Conservation (phyloP, 176 grass and related monocot species). For the Triticum turgidum region DNA sequence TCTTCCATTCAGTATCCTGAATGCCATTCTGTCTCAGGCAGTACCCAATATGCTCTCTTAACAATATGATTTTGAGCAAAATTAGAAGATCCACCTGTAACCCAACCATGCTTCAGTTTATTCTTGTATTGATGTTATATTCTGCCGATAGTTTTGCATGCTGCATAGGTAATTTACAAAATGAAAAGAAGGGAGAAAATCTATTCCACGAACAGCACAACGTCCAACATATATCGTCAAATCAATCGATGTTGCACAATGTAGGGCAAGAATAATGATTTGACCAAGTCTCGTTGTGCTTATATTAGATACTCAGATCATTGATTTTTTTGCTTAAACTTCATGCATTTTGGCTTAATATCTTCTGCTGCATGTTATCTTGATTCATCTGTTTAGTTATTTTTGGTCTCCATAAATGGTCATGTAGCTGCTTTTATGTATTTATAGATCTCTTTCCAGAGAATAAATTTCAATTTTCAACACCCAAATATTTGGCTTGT, state of each 20-base stretch:
- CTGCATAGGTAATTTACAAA: background rate
- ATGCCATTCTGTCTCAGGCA: background rate
- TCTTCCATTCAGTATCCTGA: background rate
- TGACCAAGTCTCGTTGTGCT: background rate
- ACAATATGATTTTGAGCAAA: constrained; percentile 10
- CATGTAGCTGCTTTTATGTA: background rate
- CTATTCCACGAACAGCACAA: background rate
- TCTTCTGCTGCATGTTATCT: background rate
- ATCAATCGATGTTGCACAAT: background rate
- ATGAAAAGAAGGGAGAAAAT: background rate
- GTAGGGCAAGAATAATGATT: background rate
- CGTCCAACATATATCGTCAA: background rate
- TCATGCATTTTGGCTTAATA: constrained; percentile 1
- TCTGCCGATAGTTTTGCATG: background rate
- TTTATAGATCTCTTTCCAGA: background rate
- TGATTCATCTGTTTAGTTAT: background rate
- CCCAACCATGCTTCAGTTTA: background rate
- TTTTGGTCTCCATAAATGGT: background rate
- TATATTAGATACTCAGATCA: constrained; percentile 6
- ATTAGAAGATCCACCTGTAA: background rate
- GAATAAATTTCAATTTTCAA: background rate
- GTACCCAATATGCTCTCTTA: background rate
- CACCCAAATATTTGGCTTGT: background rate
- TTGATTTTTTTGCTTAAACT: background rate
- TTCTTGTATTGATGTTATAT: background rate